Evolutionary conservation across 345 rosid genomes (phyloP), one percentile per base, ranked within the genome.

Genomic region (Corchorus capsularis): DNA sequence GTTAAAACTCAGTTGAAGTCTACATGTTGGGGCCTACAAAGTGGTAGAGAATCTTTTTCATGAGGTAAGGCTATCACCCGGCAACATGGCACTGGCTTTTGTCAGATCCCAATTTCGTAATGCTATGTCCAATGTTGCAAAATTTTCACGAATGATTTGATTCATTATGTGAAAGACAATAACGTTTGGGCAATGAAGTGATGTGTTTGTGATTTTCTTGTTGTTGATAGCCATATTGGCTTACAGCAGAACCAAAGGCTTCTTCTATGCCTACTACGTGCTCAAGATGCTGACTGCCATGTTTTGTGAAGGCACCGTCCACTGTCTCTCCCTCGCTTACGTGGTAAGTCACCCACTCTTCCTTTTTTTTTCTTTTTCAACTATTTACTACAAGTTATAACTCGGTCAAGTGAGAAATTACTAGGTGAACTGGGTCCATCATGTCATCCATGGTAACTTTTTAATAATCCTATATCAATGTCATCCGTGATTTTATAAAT

Each of bases 241-340:
- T 4, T 94, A 88, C 78, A 87, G 91, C 85, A 87, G 98, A 84
- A 87, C 81, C 7, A 89, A 69, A 67, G 76, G 71, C n/a, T 83
- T 80, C 89, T 91, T 94, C 81, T 94, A 91, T 69, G 75, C 86
- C 1, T 92, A 93, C 86, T 94, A 86, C 53, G 85, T 85, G 20
- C 78, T 89, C 72, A 87, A 71, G 80, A 94, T 93, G 47, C 84
- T 94, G 62, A 88, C 92, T 4, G 75, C 95, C 71, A 89, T 92
- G 71, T 71, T 91, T 54, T 89, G 95, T 63, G 97, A 93, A 74
- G 98, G 98, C 82, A 91, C 91, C 70, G 89, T 91, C 63, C 87
- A 86, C 8, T 94, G 95, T 80, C 95, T 94, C 13, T 82, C 97
- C 67, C 94, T 93, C 17, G 97, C 97, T 78, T 94, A 91, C 13